Base-by-base conservation (phyloP, 768 basidiomycete genomes). In the Naganishia antarctica region DNA sequence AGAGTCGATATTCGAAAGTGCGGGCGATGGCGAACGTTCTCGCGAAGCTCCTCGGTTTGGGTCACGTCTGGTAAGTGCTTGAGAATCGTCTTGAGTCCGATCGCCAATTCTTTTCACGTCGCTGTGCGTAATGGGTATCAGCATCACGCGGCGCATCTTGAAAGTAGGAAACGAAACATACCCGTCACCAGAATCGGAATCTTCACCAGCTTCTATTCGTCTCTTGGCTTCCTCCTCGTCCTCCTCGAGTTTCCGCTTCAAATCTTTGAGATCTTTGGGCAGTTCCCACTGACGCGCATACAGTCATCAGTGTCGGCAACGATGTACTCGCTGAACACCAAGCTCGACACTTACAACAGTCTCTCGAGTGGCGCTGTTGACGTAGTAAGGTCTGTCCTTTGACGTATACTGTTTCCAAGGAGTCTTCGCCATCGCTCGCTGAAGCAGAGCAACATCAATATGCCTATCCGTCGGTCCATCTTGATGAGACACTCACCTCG, bases 391-490 rank as follows among this genome's bases (percentile, higher is more conserved):
- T 69, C 91, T 80, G 29, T 90, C 91, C 58, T 89, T 88, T 2
- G 90, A 89, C 69, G 90, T 89, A 75, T 97, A 99, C 77, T 96
- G 91, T 74, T 94, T 96, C 93, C 93, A 98, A 78, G 85, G 84
- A 13, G 93, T 96, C 77, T 90, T 82, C 32, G 83, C 86, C 51
- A 97, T 80, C n/a, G 91, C 91, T 72, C 86, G 85, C 89, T 93
- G 70, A 31, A 23, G 31, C 28, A 16, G 43, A 1, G 34, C 26
- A 32, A 21, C n/a, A 45, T 23, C 32, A 11, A 21, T 29, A 4
- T n/a, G 18, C 13, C 15, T 7, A 37, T 7, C 34, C 15, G 8
- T 37, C 21, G 15, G 40, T 65, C 1, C 15, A 40, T 4, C 31
- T 34, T 2, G 4, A 25, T 21, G 23, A 18, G 25, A 32, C 44